Evolutionary conservation across 345 rosid species (phyloP).

Genomic region (Dimocarpus longan): DNA sequence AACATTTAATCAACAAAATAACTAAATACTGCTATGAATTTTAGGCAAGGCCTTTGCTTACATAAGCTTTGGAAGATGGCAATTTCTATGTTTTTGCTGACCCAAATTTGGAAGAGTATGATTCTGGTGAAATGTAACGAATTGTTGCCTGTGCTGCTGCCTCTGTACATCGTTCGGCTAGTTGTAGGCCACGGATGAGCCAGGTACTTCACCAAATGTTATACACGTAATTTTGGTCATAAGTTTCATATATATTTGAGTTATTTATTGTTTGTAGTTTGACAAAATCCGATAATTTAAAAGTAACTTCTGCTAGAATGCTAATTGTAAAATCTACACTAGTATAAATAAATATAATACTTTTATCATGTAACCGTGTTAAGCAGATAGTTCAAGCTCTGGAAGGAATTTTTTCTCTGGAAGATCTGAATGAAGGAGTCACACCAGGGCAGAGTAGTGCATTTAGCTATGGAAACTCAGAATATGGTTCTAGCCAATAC

Average conservation of each 20-base stretch:
- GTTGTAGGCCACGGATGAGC: conserved; percentile 55
- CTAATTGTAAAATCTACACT: too few species aligned
- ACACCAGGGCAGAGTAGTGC: too few species aligned
- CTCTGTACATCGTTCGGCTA: conserved; percentile 74
- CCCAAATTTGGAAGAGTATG: conserved; percentile 52
- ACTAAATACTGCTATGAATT: conserved; percentile 22
- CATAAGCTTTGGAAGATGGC: conserved; percentile 51
- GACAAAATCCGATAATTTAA: not conserved
- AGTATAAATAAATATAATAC: conserved; percentile 10
- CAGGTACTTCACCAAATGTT: conserved; percentile 5
- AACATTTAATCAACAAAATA: not conserved
- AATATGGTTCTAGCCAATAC: too few species aligned
- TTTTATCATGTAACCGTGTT: not conserved
- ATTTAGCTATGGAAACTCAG: too few species aligned
- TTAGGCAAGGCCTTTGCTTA: conserved; percentile 80
- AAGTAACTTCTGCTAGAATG: not conserved
- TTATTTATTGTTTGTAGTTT: not conserved
- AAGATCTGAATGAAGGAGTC: conserved; percentile 61
- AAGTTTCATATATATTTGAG: not conserved
- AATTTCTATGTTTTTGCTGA: conserved; percentile 60
- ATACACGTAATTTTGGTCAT: not conserved
- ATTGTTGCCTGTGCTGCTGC: conserved; percentile 87
- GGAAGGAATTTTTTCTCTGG: conserved; percentile 69
- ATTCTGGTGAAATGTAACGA: conserved; percentile 54
- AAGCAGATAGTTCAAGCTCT: conserved; percentile 78